These are phyloP conservation scores for Colletotrichum lini DNA, from an alignment of 2,329 filamentous ascomycete species.

Conservation along the genomic window DNA sequence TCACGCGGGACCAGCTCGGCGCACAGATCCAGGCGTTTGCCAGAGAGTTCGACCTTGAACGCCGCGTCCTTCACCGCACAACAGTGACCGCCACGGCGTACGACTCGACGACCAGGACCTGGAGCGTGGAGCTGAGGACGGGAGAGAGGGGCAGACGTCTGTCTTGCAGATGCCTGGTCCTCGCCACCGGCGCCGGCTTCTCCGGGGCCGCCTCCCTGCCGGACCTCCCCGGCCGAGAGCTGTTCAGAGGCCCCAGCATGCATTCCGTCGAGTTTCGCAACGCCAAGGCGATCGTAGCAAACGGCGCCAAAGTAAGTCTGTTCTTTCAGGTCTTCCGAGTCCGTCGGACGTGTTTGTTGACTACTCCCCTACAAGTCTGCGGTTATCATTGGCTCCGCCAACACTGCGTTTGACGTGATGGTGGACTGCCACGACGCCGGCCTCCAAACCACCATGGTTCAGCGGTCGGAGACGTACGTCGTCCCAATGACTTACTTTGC, in stretches of 20 bases:
- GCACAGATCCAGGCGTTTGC: constrained; percentile 48
- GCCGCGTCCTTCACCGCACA: constrained; percentile 49
- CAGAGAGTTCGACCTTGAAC: constrained; percentile 48
- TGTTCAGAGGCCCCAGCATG: constrained; percentile 46
- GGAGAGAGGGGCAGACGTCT: constrained; percentile 17
- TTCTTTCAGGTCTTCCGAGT: too few species aligned
- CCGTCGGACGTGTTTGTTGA: fast-evolving
- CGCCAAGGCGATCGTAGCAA: constrained; percentile 39
- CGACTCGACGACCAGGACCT: constrained; percentile 43
- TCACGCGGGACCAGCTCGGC: constrained; percentile 47
- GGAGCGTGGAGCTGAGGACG: constrained; percentile 47
- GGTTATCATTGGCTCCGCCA: constrained; percentile 56
- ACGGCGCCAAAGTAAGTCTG: constrained; percentile 44
- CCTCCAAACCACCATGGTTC: constrained; percentile 53
- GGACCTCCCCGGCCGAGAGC: constrained; percentile 39
- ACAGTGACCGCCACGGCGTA: constrained; percentile 47
- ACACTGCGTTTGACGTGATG: constrained; percentile 58
- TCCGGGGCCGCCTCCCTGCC: constrained; percentile 46
- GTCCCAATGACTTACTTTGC: constrained; percentile 51
- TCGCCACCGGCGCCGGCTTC: constrained; percentile 47
- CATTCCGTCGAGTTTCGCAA: constrained; percentile 48
- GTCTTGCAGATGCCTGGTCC: constrained; percentile 46
- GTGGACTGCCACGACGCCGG: constrained; percentile 51
- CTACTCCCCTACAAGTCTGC: constrained; percentile 44
- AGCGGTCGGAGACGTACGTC: constrained; percentile 53